Percentiles rank a stretch among this genome's conserved stretches.
phyloP scores from a whole-genome alignment of 2,329 filamentous ascomycete genomes.

The Bipolaris zeicola region DNA sequence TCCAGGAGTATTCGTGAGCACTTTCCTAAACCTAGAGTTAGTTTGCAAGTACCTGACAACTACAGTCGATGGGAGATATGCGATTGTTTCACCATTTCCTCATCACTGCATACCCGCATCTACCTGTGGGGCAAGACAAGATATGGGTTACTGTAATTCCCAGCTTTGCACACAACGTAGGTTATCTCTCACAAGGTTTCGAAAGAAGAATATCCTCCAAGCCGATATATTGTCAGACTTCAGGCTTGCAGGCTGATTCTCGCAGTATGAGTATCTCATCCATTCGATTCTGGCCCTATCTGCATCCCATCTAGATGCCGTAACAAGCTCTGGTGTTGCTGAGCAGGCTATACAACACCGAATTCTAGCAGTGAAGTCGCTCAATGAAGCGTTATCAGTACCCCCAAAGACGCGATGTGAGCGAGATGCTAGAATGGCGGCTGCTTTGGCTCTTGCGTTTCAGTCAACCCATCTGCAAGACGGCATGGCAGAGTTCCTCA shows the following conservation, averaged over 20 bases:
- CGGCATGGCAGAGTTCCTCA: slow-evolving; percentile 45
- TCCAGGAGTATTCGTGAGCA: slow-evolving; percentile 43
- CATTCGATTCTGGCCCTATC: slow-evolving; percentile 72
- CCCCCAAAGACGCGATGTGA: slow-evolving; percentile 40
- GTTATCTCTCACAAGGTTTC: slow-evolving; percentile 24
- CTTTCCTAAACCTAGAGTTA: slow-evolving; percentile 6
- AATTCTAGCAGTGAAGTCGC: slow-evolving; percentile 64
- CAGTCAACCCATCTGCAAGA: slow-evolving; percentile 48
- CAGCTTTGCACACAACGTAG: slow-evolving; percentile 68
- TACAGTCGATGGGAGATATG: slow-evolving; percentile 62
- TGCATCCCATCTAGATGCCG: slow-evolving; percentile 66
- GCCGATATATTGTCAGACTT: too few species aligned
- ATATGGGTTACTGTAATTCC: slow-evolving; percentile 72
- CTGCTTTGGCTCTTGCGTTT: slow-evolving; percentile 45
- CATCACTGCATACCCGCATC: slow-evolving; percentile 64
- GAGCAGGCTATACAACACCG: slow-evolving; percentile 68
- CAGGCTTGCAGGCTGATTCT: slow-evolving; percentile 13
- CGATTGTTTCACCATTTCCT: slow-evolving; percentile 72
- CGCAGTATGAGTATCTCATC: slow-evolving; percentile 69
- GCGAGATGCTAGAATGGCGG: slow-evolving; percentile 46
- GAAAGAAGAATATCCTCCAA: background rate
- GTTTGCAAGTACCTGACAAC: slow-evolving; percentile 19
- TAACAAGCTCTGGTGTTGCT: slow-evolving; percentile 57
- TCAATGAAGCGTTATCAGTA: slow-evolving; percentile 47
- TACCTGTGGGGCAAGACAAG: slow-evolving; percentile 68